A percentile compares a stretch with the other conserved stretches of the same genome.
These are phyloP conservation scores for Curvularia hawaiiensis DNA, from an alignment of 2,329 filamentous ascomycete genomes.

Conservation along the genomic window DNA sequence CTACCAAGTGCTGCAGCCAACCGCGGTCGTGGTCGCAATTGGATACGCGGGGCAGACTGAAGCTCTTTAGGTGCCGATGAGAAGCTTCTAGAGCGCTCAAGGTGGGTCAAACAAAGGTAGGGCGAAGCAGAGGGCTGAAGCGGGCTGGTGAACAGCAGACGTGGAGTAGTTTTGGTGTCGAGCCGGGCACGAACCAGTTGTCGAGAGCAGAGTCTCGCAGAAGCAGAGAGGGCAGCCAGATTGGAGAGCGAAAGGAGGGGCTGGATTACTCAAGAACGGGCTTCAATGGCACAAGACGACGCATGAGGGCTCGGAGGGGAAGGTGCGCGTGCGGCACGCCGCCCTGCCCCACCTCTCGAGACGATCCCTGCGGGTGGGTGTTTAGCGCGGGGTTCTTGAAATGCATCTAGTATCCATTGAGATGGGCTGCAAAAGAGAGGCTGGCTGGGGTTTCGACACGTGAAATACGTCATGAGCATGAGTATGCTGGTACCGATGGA, in stretches of 20 bases:
- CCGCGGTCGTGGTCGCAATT: slow-evolving; percentile 21
- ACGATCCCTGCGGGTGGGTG: slow-evolving; percentile 16
- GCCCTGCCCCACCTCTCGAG: slow-evolving; percentile 19
- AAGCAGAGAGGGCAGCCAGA: slow-evolving; percentile 39
- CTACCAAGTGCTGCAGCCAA: slow-evolving; percentile 20
- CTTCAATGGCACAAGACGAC: slow-evolving; percentile 25
- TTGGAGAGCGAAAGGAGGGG: slow-evolving; percentile 26
- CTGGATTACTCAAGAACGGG: slow-evolving; percentile 11
- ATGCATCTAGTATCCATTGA: slow-evolving; percentile 2
- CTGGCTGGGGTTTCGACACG: not conserved
- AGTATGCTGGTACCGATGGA: not conserved
- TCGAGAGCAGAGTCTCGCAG: slow-evolving; percentile 46
- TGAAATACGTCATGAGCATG: not conserved
- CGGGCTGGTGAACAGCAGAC: slow-evolving; percentile 12
- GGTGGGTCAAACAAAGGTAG: slow-evolving; percentile 8
- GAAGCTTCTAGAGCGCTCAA: slow-evolving; percentile 25
- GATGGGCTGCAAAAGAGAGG: not conserved
- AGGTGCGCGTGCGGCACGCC: slow-evolving; percentile 23
- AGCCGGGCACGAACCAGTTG: slow-evolving; percentile 28
- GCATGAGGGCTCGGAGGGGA: slow-evolving; percentile 19
- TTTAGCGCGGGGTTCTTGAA: slow-evolving; percentile 21
- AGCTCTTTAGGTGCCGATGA: slow-evolving; percentile 26
- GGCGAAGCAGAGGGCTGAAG: slow-evolving; percentile 13
- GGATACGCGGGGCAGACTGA: slow-evolving; percentile 22
- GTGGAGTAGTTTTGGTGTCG: slow-evolving; percentile 24